Conservation (phyloP, 352 stramenopile species). For the Lagenidium sp. region DNA sequence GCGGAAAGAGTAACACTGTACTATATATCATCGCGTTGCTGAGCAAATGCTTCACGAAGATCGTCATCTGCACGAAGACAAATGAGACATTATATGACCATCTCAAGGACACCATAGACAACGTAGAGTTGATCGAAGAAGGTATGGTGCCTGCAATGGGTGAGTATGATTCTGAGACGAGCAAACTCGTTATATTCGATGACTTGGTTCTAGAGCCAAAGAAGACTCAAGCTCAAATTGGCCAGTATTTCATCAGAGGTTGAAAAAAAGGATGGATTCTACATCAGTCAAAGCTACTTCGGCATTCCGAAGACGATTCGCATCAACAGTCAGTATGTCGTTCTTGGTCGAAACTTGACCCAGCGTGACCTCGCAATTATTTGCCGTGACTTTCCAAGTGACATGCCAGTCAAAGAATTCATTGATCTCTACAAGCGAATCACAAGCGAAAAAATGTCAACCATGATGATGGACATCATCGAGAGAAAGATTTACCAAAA, state of each 20-base stretch:
- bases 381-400: conserved; percentile 4
- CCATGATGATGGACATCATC: conserved; percentile 8
- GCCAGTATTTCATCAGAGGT: conserved; percentile 7
- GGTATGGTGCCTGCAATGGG: conserved; percentile 1
- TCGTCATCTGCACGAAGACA: conserved; percentile 7
- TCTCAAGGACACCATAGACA: conserved; percentile 5
- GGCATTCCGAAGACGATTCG: conserved; percentile 9
- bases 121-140: conserved; percentile 6
- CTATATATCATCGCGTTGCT: conserved; percentile 10
- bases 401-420: conserved; percentile 2
- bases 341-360: conserved; percentile 4
- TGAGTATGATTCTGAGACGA: conserved; percentile 6
- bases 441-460: conserved; percentile 2
- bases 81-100: conserved; percentile 8
- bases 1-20: conserved; percentile 1
- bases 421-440: conserved; percentile 6
- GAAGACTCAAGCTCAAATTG: conserved; percentile 5
- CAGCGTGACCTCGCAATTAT: conserved; percentile 5
- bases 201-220: conserved; percentile 7
- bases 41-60: conserved; percentile 8
- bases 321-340: conserved; percentile 8
- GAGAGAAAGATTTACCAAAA: conserved; percentile 5
- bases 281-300: conserved; percentile 9
- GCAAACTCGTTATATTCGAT: conserved; percentile 7
- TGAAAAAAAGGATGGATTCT: conserved; percentile 4